Conservation (phyloP, 1,284 basidiomycete genomes). For the Austroboletus niveus region DNA sequence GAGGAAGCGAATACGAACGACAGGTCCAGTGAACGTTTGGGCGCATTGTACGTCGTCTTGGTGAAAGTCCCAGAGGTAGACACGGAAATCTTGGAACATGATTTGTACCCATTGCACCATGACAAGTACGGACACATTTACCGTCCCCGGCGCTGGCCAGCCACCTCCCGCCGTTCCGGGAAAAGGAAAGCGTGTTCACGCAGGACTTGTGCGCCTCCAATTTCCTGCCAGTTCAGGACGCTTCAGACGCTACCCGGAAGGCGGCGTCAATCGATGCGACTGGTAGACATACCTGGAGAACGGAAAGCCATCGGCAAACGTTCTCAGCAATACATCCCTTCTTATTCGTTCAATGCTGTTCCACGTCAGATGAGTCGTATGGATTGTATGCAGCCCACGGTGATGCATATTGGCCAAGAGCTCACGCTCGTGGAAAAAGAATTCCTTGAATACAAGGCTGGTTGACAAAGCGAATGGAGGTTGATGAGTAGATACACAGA, state of each 20-base stretch:
- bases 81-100: constrained; percentile 48
- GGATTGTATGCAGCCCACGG: constrained; percentile 12
- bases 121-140: constrained; percentile 30
- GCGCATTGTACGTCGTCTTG: constrained; percentile 52
- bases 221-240: constrained; percentile 40
- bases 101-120: constrained; percentile 2
- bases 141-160: constrained; percentile 79
- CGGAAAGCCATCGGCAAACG: constrained; percentile 29
- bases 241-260: constrained; percentile 1
- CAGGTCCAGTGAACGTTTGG: constrained; percentile 48
- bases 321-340: constrained; percentile 16
- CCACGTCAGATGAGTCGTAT: constrained; percentile 23
- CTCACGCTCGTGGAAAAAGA: no score
- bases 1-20: constrained; percentile 37
- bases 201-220: constrained; percentile 64
- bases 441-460: constrained; percentile 19
- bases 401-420: constrained; percentile 11
- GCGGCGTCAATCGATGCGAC: neutral
- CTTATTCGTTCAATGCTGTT: constrained; percentile 23
- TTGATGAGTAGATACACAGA: constrained; percentile 27
- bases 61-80: constrained; percentile 70
- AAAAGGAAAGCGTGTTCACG: constrained; percentile 69
- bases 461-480: constrained; percentile 1
- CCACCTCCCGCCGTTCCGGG: constrained; percentile 59
- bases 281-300: constrained; percentile 32